A percentile compares a stretch with the other conserved stretches of the same genome.
Evolutionary conservation across 78 protist species (phyloP).

Genomic region (Emiliania huxleyi): DNA sequence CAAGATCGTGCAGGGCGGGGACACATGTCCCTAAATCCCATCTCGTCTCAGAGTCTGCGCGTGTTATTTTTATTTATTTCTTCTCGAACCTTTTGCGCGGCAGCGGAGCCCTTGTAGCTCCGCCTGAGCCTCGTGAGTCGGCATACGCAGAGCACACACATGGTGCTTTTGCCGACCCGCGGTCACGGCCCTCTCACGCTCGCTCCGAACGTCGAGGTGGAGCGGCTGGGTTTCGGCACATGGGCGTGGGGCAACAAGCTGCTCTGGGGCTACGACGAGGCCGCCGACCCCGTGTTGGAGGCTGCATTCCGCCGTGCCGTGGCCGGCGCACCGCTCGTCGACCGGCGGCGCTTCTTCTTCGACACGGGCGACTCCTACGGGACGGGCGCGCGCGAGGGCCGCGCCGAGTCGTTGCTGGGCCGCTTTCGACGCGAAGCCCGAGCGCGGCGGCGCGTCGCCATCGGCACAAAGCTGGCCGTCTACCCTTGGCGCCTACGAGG

Average conservation of each 20-base stretch:
- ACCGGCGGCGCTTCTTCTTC: neutral
- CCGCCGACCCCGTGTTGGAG: neutral
- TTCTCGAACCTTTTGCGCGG: no score
- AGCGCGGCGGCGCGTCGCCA: neutral
- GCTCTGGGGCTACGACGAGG: conserved; percentile 12
- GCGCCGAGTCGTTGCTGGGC: conserved; percentile 9
- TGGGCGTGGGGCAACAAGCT: conserved; percentile 33
- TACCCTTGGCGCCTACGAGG: neutral
- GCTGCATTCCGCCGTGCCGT: neutral
- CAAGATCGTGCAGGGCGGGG: no score
- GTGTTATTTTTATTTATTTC: no score
- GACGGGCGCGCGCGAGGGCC: conserved; percentile 23
- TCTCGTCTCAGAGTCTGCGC: no score
- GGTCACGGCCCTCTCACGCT: no score
- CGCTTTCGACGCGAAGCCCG: neutral
- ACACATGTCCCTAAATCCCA: no score
- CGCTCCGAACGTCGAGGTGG: neutral
- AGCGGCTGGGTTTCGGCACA: neutral
- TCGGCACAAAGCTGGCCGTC: conserved; percentile 19
- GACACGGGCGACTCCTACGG: conserved; percentile 30
- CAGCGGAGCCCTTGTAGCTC: no score
- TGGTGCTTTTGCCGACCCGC: no score
- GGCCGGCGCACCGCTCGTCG: neutral
- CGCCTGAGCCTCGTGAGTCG: no score
- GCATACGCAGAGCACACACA: no score